Evolutionary conservation across 106 monocot species (phyloP).

Genomic region (Agapanthus africanus): DNA sequence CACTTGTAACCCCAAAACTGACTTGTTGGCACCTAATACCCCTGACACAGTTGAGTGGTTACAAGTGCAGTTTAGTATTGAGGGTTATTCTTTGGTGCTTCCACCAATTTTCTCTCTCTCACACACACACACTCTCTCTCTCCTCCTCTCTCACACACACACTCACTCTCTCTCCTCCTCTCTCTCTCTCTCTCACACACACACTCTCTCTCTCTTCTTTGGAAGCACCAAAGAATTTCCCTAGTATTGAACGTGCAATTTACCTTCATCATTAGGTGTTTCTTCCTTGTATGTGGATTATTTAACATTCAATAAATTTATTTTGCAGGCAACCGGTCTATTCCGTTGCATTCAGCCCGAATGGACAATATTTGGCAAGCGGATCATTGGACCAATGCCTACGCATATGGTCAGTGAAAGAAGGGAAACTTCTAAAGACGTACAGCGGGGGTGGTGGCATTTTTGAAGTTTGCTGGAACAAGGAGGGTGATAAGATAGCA

Average conservation of each 20-base stretch:
- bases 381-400: constrained; percentile 88
- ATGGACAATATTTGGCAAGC: constrained; percentile 85
- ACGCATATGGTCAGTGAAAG: constrained; percentile 92
- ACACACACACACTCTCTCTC: too few relatives aligned
- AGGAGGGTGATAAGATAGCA: constrained; percentile 87
- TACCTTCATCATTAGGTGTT: background rate
- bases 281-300: background rate
- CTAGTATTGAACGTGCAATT: background rate
- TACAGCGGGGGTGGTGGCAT: constrained; percentile 82
- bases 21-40: too few relatives aligned
- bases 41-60: too few relatives aligned
- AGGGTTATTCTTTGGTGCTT: too few relatives aligned
- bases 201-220: too few relatives aligned
- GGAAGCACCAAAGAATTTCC: too few relatives aligned
- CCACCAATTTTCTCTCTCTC: too few relatives aligned
- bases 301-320: too few relatives aligned
- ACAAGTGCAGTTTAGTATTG: too few relatives aligned
- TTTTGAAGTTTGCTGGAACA: constrained; percentile 98
- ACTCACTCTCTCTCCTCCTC: too few relatives aligned
- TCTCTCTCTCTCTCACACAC: background rate
- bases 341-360: constrained; percentile 88
- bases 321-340: constrained; percentile 90
- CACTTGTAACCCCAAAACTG: too few relatives aligned
- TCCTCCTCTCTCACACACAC: too few relatives aligned
- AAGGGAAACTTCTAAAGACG: constrained; percentile 71